These are phyloP conservation scores for Spergularia marina DNA, from an alignment of 148 eudicot species.

Conservation along the genomic window DNA sequence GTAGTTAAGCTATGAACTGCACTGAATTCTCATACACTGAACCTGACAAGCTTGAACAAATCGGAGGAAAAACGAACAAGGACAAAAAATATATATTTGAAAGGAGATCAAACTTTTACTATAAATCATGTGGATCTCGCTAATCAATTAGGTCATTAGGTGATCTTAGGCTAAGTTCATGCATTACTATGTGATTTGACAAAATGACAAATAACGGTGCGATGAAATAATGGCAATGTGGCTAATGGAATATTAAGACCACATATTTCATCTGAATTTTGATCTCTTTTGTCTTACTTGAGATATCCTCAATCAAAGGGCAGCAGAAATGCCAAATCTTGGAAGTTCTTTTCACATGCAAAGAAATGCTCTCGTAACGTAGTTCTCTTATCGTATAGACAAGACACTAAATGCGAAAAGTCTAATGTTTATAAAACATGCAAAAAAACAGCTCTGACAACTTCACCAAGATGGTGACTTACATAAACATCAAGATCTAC, in stretches of 20 bases:
- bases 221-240: neutral
- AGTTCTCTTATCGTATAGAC: neutral
- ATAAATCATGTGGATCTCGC: conserved; percentile 10
- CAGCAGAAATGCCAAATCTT: conserved; percentile 1
- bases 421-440: no score
- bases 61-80: neutral
- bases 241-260: neutral
- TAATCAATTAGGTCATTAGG: neutral
- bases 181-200: neutral
- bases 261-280: neutral
- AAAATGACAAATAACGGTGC: neutral
- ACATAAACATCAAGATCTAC: no score
- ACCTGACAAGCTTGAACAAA: conserved; percentile 5
- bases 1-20: conserved; percentile 13
- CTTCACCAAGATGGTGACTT: neutral
- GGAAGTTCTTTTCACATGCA: conserved; percentile 15
- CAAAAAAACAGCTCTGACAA: neutral
- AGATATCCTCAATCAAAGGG: neutral
- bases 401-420: neutral
- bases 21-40: conserved; percentile 17
- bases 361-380: neutral
- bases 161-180: neutral
- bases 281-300: conserved; percentile 6
- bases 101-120: conserved; percentile 12
- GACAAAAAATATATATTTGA: neutral